Evolutionary conservation across 2,329 filamentous ascomycete genomes (phyloP), one percentile per base, ranked within the genome.

Genomic region (Stemphylium vesicarium): DNA sequence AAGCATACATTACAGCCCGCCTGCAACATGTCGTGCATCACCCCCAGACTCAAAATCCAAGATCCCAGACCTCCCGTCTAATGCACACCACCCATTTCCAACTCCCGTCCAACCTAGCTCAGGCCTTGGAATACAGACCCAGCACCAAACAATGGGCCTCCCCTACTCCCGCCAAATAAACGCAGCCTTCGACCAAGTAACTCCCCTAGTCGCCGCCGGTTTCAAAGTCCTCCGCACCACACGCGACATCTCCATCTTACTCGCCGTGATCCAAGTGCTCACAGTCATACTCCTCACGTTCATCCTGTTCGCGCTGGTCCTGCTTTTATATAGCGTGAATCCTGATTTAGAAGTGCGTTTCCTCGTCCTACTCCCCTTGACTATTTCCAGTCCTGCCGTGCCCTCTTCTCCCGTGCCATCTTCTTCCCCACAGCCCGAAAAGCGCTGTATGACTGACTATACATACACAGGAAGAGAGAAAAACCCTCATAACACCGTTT

Each of bases 131-230:
- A 7, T 26, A 26, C 24, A 26, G 7, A 26, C 4, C 24, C 24
- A 12, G n/a, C n/a, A n/a, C n/a, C n/a, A n/a, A n/a, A n/a, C n/a
- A n/a, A n/a, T n/a, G 81, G 81, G 81, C 11, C 78, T 83, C 46
- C 81, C 81, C 1, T 83, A 82, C 70, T 81, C 79, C 12, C 78
- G 77, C 62, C 75, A 82, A 57, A 83, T 83, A 60, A 78, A 82
- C 62, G 71, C 78, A 2, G 81, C 81, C 33, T 82, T 83, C 66
- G 78, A 80, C 55, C 79, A 83, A 70, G 80, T 84, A 24, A 81
- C 80, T 0, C 81, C 81, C 0, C 78, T 84, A 4, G 80, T 82
- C 3, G 79, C 77, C 1, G 77, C 76, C 0, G 80, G 78, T 20
- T 82, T 78, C 70, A 71, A 80, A 59, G 78, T 82, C 22, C 72